Evolutionary conservation across 2,329 filamentous ascomycete species (phyloP).

Genomic region (Parastagonospora nodorum): DNA sequence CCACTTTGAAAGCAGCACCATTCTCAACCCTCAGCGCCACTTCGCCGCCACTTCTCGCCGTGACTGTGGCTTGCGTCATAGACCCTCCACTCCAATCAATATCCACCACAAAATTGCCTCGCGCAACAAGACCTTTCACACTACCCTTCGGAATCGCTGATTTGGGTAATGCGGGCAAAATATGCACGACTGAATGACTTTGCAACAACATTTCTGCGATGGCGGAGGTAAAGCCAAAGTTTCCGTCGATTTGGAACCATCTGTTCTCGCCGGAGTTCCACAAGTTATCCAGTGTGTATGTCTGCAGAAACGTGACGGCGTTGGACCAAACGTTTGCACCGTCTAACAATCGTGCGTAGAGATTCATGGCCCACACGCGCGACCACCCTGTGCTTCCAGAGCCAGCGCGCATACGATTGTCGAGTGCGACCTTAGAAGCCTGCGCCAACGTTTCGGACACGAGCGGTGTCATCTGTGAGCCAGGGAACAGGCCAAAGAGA

Average conservation of each 20-base stretch:
- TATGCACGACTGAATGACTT: slow-evolving; percentile 15
- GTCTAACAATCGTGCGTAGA: slow-evolving; percentile 55
- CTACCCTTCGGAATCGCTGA: slow-evolving; percentile 13
- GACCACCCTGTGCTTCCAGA: slow-evolving; percentile 59
- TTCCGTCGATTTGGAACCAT: slow-evolving; percentile 57
- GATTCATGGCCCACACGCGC: slow-evolving; percentile 56
- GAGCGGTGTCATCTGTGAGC: slow-evolving; percentile 45
- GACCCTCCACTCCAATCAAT: slow-evolving; percentile 16
- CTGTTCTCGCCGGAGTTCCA: slow-evolving; percentile 12
- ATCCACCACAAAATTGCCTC: slow-evolving; percentile 24
- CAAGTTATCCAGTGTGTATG: slow-evolving; percentile 10
- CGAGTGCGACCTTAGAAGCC: slow-evolving; percentile 38
- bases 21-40: slow-evolving; percentile 24
- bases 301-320: slow-evolving; percentile 30
- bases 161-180: slow-evolving; percentile 17
- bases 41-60: slow-evolving; percentile 9
- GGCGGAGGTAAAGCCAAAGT: slow-evolving; percentile 56
- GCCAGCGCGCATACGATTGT: slow-evolving; percentile 29
- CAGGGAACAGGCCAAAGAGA: slow-evolving; percentile 56
- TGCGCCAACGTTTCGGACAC: slow-evolving; percentile 39
- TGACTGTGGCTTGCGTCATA: slow-evolving; percentile 7
- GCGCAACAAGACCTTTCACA: slow-evolving; percentile 17
- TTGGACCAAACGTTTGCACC: slow-evolving; percentile 28
- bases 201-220: slow-evolving; percentile 55
- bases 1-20: slow-evolving; percentile 4